These are phyloP conservation scores for Penicillium palitans DNA, from an alignment of 2,329 filamentous ascomycete species.

Conservation along the genomic window DNA sequence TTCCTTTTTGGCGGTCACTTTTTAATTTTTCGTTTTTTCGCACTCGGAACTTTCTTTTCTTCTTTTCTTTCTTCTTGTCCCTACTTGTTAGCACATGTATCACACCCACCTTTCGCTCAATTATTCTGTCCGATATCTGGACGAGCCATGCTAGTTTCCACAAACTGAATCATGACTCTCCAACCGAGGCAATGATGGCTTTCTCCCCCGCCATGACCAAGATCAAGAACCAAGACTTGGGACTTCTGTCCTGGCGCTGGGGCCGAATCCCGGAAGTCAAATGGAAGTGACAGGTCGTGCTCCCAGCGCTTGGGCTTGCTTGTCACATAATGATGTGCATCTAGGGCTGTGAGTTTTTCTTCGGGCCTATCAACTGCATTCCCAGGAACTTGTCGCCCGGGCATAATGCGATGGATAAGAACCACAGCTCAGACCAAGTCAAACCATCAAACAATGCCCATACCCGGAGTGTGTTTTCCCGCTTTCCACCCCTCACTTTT, in stretches of 20 bases:
- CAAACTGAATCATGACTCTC: background rate
- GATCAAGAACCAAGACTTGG: background rate
- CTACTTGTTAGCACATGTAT: constrained; percentile 2
- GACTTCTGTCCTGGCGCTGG: constrained; percentile 5
- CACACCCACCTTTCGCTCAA: background rate
- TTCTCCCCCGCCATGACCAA: constrained; percentile 6
- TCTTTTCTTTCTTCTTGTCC: constrained; percentile 9
- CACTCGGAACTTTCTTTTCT: constrained; percentile 13
- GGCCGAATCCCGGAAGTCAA: constrained; percentile 11
- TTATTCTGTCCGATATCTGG: background rate
- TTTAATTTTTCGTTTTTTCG: constrained; percentile 7
- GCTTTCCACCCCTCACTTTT: background rate
- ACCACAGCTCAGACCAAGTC: background rate
- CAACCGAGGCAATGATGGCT: background rate
- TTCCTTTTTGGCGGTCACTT: constrained; percentile 11
- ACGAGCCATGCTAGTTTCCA: background rate
- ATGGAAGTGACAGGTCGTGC: constrained; percentile 11
- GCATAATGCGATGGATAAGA: background rate
- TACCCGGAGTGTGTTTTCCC: background rate
- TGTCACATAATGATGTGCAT: constrained; percentile 14
- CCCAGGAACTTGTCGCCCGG: constrained; percentile 2
- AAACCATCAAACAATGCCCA: background rate
- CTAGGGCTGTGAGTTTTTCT: constrained; percentile 1
- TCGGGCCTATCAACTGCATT: constrained; percentile 6
- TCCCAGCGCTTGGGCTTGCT: constrained; percentile 3